Conservation (phyloP, 768 basidiomycete species). For the Tricholoma furcatifolium region DNA sequence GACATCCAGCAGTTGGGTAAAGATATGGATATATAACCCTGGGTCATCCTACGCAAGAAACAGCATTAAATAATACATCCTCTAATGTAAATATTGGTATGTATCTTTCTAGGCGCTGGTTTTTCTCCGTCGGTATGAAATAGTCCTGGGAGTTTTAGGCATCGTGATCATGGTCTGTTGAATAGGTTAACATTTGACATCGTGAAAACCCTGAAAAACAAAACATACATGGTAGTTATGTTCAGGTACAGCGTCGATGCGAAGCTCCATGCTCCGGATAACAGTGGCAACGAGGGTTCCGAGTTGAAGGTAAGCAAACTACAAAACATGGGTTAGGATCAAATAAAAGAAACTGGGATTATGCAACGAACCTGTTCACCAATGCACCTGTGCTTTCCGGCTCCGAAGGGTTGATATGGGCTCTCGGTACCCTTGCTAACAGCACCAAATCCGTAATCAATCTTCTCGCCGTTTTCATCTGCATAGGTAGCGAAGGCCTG, state of each 20-base stretch:
- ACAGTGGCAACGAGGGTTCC: constrained; percentile 80
- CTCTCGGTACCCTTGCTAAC: constrained; percentile 96
- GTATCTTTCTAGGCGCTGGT: constrained; percentile 42
- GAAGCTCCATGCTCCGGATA: constrained; percentile 74
- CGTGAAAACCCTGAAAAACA: background rate
- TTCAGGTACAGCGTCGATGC: constrained; percentile 69
- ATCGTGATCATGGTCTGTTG: constrained; percentile 90
- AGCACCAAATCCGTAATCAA: constrained; percentile 95
- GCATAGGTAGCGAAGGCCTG: constrained; percentile 74
- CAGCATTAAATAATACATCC: background rate
- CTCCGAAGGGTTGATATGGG: constrained; percentile 97
- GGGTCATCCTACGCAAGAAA: background rate
- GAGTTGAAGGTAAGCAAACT: constrained; percentile 96
- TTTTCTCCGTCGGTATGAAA: constrained; percentile 67
- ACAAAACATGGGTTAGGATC: constrained; percentile 1
- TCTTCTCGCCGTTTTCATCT: constrained; percentile 80
- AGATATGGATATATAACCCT: constrained; percentile 8
- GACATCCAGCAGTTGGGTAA: background rate
- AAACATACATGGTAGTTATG: constrained; percentile 87
- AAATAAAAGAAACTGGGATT: background rate
- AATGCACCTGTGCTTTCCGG: constrained; percentile 93
- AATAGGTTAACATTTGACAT: constrained; percentile 2
- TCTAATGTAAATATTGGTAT: background rate
- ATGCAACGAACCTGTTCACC: constrained; percentile 68
- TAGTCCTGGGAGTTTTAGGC: constrained; percentile 67